A percentile compares a stretch with the other conserved stretches of the same genome.
phyloP scores from a whole-genome alignment of 208 protist genomes.

The Trypanosoma melophagium region DNA sequence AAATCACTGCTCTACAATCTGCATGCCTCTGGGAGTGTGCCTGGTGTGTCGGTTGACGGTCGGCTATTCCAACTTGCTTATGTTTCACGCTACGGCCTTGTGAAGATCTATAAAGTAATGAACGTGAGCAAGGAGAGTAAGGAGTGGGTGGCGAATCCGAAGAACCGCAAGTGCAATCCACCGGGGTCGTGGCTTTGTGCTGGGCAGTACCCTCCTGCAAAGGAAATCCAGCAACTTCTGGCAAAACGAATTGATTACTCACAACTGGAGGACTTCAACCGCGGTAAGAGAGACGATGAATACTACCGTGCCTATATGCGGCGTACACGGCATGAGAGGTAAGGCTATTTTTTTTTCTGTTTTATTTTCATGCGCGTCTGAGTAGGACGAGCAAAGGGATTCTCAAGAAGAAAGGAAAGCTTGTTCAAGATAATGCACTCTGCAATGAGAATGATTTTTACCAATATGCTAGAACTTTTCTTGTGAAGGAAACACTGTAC shows the following conservation, averaged over 20 bases:
- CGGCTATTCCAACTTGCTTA: conserved; percentile 86
- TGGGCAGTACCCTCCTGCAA: conserved; percentile 74
- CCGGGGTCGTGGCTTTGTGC: conserved; percentile 66
- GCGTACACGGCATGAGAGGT: conserved; percentile 14
- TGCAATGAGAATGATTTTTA: too few species aligned
- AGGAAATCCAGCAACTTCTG: conserved; percentile 67
- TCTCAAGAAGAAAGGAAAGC: too few species aligned
- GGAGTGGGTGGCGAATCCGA: conserved; percentile 56
- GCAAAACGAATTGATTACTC: conserved; percentile 51
- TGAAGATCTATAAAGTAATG: conserved; percentile 97
- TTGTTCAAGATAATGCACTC: too few species aligned
- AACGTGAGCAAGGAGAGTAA: conserved; percentile 73
- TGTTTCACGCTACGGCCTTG: conserved; percentile 94
- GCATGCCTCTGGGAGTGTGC: conserved; percentile 18
- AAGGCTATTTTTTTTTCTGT: too few species aligned
- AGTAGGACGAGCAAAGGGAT: too few species aligned
- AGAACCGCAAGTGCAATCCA: conserved; percentile 49
- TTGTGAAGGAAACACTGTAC: too few species aligned
- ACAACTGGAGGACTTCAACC: conserved; percentile 57
- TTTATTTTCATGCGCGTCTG: too few species aligned
- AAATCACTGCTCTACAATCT: conserved; percentile 69
- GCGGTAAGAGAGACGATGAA: conserved; percentile 31
- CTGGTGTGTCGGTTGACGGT: conserved; percentile 7
- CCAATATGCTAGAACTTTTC: too few species aligned
- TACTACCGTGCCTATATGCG: conserved; percentile 57